phyloP scores from a whole-genome alignment of 148 eudicot species.

The Rhododendron mucronatum region DNA sequence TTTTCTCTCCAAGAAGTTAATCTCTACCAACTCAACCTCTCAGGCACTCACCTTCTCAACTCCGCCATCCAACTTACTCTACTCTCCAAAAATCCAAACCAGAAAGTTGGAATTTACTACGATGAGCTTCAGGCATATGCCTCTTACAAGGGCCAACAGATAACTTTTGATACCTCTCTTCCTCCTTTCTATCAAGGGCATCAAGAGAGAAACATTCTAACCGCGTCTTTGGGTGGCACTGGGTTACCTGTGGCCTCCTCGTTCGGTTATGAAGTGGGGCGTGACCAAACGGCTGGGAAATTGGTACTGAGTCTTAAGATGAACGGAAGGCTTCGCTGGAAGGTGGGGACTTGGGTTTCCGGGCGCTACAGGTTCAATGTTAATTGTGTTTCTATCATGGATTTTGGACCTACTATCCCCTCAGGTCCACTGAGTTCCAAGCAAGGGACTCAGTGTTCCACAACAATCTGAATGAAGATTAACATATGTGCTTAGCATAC shows the following conservation, averaged over 20 bases:
- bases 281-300: conserved; percentile 56
- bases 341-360: conserved; percentile 80
- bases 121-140: conserved; percentile 57
- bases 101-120: conserved; percentile 70
- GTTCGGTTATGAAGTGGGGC: conserved; percentile 58
- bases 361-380: conserved; percentile 62
- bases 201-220: conserved; percentile 52
- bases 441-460: conserved; percentile 72
- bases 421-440: conserved; percentile 42
- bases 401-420: conserved; percentile 45
- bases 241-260: conserved; percentile 59
- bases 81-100: conserved; percentile 61
- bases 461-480: conserved; percentile 30
- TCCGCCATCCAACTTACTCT: conserved; percentile 71
- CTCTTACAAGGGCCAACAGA: conserved; percentile 71
- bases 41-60: conserved; percentile 55
- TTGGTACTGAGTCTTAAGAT: conserved; percentile 43
- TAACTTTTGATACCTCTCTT: conserved; percentile 43
- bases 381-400: conserved; percentile 56
- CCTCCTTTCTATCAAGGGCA: conserved; percentile 76
- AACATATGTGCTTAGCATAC: background rate
- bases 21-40: conserved; percentile 66
- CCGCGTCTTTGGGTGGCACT: conserved; percentile 47
- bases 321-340: conserved; percentile 72
- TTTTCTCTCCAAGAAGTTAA: conserved; percentile 60